Conservation (phyloP, 257 asterid species). For the Fraxinus americana region DNA sequence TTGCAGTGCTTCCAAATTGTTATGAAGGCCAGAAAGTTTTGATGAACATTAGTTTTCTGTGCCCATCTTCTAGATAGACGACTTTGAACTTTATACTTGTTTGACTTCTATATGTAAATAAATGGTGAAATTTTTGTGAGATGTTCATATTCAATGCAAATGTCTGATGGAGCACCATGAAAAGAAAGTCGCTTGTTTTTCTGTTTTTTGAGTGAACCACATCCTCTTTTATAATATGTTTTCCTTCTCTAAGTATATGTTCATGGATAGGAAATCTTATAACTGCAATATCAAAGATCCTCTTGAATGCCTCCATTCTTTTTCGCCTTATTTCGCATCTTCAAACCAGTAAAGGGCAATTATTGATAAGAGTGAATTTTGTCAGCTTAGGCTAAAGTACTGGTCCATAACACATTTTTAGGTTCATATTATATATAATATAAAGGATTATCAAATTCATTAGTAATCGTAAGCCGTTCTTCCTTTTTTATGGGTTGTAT, state of each 20-base stretch:
- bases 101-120: neutral
- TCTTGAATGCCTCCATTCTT: neutral
- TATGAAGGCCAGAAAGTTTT: neutral
- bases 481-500: neutral
- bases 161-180: neutral
- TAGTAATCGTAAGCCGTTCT: neutral
- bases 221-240: neutral
- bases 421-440: neutral
- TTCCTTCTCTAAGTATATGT: neutral
- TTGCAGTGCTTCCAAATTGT: neutral
- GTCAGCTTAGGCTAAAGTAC: neutral
- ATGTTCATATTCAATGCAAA: neutral
- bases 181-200: neutral
- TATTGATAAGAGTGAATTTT: neutral
- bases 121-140: neutral
- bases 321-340: neutral
- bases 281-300: neutral
- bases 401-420: neutral
- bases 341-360: neutral
- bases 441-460: neutral
- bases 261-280: neutral
- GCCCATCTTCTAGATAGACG: neutral
- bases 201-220: neutral
- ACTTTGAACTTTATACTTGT: neutral
- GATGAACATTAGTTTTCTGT: neutral